phyloP scores from a whole-genome alignment of 768 basidiomycete genomes.

The Tricholoma sp. region DNA sequence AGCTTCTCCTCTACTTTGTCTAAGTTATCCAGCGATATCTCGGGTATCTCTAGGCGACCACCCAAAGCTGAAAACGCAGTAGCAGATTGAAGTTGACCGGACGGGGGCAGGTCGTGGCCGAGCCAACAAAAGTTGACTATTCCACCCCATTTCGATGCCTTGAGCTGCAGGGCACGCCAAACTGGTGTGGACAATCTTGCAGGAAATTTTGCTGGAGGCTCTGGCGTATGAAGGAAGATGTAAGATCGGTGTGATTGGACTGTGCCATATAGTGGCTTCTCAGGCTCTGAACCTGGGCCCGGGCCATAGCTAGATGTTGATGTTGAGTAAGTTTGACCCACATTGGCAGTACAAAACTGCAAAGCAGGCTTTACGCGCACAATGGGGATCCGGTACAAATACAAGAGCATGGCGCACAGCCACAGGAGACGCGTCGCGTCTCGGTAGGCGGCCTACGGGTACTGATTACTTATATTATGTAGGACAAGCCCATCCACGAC shows the following conservation, averaged over 20 bases:
- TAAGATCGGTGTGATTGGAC: slow-evolving; percentile 47
- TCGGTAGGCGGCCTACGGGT: no score
- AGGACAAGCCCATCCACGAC: no score
- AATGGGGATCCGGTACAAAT: not conserved
- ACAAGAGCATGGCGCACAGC: not conserved
- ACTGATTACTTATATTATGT: no score
- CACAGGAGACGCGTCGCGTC: no score
- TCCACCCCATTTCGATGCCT: slow-evolving; percentile 42
- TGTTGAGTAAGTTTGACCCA: not conserved
- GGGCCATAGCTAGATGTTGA: not conserved
- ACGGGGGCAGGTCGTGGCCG: slow-evolving; percentile 6
- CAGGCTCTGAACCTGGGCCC: not conserved
- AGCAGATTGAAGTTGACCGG: slow-evolving; percentile 23
- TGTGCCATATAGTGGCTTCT: slow-evolving; percentile 39
- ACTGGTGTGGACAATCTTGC: slow-evolving; percentile 41
- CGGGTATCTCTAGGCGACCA: slow-evolving; percentile 45
- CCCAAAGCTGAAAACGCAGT: slow-evolving; percentile 48
- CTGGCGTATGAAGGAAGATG: slow-evolving; percentile 48
- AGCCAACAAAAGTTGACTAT: slow-evolving; percentile 61
- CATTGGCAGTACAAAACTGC: not conserved
- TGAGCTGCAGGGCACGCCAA: slow-evolving; percentile 44
- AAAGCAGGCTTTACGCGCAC: not conserved
- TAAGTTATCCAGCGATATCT: slow-evolving; percentile 43
- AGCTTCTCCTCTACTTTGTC: slow-evolving; percentile 40
- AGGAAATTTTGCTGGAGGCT: slow-evolving; percentile 47